Evolutionary conservation across 2,329 filamentous ascomycete species (phyloP).

Genomic region (Sclerotinia trifoliorum): DNA sequence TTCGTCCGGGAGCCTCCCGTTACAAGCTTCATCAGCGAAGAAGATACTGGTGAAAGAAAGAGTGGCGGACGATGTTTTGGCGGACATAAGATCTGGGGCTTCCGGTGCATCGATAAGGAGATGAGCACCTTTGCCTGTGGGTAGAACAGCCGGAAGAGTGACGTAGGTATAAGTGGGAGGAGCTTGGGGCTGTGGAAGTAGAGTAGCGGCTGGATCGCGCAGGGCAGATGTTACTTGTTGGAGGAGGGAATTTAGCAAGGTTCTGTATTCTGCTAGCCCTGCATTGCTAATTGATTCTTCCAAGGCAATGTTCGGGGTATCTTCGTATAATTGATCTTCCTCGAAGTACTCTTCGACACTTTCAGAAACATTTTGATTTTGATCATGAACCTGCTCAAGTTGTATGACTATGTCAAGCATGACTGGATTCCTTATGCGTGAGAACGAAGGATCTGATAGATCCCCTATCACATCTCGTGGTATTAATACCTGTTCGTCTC

Average conservation of each 20-base stretch:
- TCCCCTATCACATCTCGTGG: conserved; percentile 72
- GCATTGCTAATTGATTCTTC: conserved; percentile 26
- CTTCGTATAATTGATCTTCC: conserved; percentile 27
- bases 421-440: conserved; percentile 68
- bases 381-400: conserved; percentile 33
- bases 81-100: conserved; percentile 41
- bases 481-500: conserved; percentile 84
- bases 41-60: conserved; percentile 71
- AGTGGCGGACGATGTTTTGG: conserved; percentile 36
- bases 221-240: conserved; percentile 52
- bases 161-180: conserved; percentile 37
- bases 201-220: conserved; percentile 45
- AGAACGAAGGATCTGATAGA: conserved; percentile 81
- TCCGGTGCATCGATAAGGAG: conserved; percentile 62
- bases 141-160: conserved; percentile 48
- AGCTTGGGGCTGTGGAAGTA: conserved; percentile 41
- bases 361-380: conserved; percentile 28
- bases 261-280: conserved; percentile 39
- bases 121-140: conserved; percentile 60
- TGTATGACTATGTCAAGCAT: conserved; percentile 72
- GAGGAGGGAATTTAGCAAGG: conserved; percentile 47
- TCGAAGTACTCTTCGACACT: conserved; percentile 31
- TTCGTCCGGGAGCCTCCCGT: conserved; percentile 49
- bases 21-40: conserved; percentile 67
- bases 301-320: conserved; percentile 11